Evolutionary conservation across 148 eudicot genomes (phyloP).

Genomic region (Rhododendron williamsianum): DNA sequence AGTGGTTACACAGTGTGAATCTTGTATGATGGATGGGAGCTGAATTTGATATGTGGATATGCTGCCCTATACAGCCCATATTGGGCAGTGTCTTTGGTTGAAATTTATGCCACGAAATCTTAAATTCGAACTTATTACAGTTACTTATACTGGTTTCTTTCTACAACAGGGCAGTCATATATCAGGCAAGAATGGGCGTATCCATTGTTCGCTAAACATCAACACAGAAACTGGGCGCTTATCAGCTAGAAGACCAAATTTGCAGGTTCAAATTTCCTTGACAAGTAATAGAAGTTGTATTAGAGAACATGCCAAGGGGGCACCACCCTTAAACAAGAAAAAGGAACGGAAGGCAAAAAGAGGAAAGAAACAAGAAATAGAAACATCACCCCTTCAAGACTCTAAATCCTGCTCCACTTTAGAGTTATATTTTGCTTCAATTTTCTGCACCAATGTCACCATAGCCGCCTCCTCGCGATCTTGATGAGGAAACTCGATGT

Average conservation of each 20-base stretch:
- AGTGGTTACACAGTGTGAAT: background rate
- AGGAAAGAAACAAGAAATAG: background rate
- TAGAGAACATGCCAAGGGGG: background rate
- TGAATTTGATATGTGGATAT: background rate
- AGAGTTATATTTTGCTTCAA: background rate
- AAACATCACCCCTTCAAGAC: background rate
- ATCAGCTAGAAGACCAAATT: conserved; percentile 96
- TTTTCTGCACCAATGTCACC: background rate
- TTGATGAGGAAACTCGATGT: background rate
- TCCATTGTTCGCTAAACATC: conserved; percentile 95
- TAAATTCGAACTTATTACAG: background rate
- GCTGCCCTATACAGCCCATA: background rate
- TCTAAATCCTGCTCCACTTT: background rate
- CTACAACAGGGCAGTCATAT: conserved; percentile 68
- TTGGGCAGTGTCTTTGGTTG: background rate
- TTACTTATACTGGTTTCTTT: conserved; percentile 15
- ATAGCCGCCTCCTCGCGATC: background rate
- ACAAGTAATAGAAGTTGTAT: background rate
- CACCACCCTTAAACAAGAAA: background rate
- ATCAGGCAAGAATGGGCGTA: conserved; percentile 76
- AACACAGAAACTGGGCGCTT: conserved; percentile 97
- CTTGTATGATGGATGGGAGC: background rate
- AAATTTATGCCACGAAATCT: background rate
- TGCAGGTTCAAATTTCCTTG: conserved; percentile 49
- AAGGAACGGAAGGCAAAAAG: background rate